Percentiles rank a stretch among this genome's conserved stretches.
Conservation (phyloP, 257 asterid genomes). For the Datura wrightii region DNA sequence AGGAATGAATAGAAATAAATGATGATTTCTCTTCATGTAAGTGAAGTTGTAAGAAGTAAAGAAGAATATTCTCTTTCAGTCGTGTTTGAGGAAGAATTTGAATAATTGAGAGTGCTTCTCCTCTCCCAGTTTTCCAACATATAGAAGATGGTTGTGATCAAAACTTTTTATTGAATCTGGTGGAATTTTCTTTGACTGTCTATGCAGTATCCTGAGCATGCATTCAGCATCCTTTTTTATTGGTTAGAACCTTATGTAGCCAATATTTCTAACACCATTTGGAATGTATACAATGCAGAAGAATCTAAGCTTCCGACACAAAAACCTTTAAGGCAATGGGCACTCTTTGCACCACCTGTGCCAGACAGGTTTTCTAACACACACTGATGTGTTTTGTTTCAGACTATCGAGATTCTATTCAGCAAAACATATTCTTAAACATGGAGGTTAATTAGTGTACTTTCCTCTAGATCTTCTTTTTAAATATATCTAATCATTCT, state of each 20-base stretch:
- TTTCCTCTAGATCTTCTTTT: slow-evolving; percentile 15
- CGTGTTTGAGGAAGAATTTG: too few relatives aligned
- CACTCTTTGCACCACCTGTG: too few relatives aligned
- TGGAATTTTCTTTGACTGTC: background rate
- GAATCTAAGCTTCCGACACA: background rate
- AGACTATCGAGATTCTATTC: slow-evolving; percentile 94
- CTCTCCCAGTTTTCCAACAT: too few relatives aligned
- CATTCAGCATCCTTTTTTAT: background rate
- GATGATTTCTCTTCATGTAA: too few relatives aligned
- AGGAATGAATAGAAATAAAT: too few relatives aligned
- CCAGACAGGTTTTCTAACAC: background rate
- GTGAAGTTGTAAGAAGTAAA: too few relatives aligned
- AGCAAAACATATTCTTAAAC: slow-evolving; percentile 73
- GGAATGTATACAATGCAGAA: background rate
- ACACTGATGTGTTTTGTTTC: slow-evolving; percentile 42
- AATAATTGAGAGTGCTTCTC: too few relatives aligned
- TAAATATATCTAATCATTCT: slow-evolving; percentile 14
- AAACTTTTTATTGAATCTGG: background rate
- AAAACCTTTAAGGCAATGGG: background rate
- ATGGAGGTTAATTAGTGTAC: slow-evolving; percentile 83
- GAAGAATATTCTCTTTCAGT: too few relatives aligned
- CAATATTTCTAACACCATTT: too few relatives aligned
- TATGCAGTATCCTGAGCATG: background rate
- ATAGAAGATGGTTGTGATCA: slow-evolving; percentile 5
- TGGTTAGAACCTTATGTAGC: too few relatives aligned